Conservation (phyloP, 1,284 basidiomycete species). For the Ustilago esculenta region DNA sequence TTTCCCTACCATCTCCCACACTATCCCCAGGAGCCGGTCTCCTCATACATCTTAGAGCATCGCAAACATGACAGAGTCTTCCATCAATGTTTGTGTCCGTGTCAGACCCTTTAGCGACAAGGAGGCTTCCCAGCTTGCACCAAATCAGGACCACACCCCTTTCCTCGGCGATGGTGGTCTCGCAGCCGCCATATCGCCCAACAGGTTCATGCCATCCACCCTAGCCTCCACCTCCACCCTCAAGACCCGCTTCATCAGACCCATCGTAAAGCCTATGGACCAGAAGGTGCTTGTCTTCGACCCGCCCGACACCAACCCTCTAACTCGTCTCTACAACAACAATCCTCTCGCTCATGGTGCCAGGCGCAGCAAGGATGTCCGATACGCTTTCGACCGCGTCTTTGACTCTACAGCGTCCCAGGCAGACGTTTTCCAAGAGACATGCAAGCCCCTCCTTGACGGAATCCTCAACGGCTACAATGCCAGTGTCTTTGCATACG, state of each 20-base stretch:
- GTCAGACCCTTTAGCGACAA: conserved; percentile 63
- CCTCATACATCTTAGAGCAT: background rate
- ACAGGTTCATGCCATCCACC: conserved; percentile 34
- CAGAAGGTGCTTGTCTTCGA: conserved; percentile 66
- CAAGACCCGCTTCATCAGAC: conserved; percentile 57
- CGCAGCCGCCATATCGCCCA: conserved; percentile 51
- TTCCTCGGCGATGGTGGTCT: conserved; percentile 66
- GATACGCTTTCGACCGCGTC: conserved; percentile 66
- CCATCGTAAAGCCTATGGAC: conserved; percentile 64
- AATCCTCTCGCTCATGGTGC: conserved; percentile 30
- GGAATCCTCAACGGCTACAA: conserved; percentile 65
- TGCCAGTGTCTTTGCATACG: conserved; percentile 66
- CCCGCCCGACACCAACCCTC: conserved; percentile 59
- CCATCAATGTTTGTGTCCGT: conserved; percentile 59
- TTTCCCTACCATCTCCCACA: no score
- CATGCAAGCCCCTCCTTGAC: conserved; percentile 61
- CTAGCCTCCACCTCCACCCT: conserved; percentile 16
- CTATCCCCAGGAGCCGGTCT: conserved; percentile 16
- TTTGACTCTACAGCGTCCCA: conserved; percentile 59
- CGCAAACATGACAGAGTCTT: conserved; percentile 33
- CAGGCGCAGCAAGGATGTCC: conserved; percentile 55
- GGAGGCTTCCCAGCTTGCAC: conserved; percentile 58
- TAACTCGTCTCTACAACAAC: conserved; percentile 46
- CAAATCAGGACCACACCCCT: conserved; percentile 55
- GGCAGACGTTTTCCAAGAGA: conserved; percentile 60